These are phyloP conservation scores for Periconia sp. DNA, from an alignment of 2,329 filamentous ascomycete genomes.

Conservation along the genomic window DNA sequence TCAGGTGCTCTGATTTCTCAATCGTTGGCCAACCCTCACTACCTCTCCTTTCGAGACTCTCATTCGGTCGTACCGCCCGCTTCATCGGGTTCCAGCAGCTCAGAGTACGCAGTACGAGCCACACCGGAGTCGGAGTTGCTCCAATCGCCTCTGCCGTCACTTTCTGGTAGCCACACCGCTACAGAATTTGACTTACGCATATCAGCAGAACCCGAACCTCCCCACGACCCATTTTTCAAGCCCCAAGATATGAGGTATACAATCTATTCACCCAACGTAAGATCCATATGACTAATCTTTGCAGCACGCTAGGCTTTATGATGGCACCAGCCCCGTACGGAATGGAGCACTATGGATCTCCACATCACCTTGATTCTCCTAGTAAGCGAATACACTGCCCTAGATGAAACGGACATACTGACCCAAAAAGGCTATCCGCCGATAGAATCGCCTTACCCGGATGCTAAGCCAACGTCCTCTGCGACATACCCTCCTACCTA, in stretches of 20 bases:
- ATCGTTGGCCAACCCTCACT: slow-evolving; percentile 18
- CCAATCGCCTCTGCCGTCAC: slow-evolving; percentile 24
- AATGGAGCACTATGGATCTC: slow-evolving; percentile 39
- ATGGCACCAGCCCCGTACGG: slow-evolving; percentile 45
- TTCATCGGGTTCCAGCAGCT: slow-evolving; percentile 11
- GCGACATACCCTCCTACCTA: slow-evolving; percentile 32
- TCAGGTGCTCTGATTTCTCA: slow-evolving; percentile 20
- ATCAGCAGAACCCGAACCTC: slow-evolving; percentile 21
- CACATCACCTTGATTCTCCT: slow-evolving; percentile 32
- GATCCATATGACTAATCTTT: slow-evolving; percentile 12
- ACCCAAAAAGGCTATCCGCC: slow-evolving; percentile 27
- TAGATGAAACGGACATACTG: slow-evolving; percentile 1
- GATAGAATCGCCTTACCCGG: slow-evolving; percentile 31
- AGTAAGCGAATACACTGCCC: slow-evolving; percentile 10
- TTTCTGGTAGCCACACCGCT: slow-evolving; percentile 20
- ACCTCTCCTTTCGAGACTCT: slow-evolving; percentile 20
- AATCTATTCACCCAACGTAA: neutral
- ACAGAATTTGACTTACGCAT: slow-evolving; percentile 20
- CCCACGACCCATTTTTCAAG: slow-evolving; percentile 23
- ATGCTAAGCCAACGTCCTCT: slow-evolving; percentile 28
- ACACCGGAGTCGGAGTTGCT: slow-evolving; percentile 15
- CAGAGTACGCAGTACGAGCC: slow-evolving; percentile 16
- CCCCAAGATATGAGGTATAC: slow-evolving; percentile 44
- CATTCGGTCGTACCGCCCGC: slow-evolving; percentile 12
- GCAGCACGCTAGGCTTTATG: slow-evolving; percentile 43